Evolutionary conservation across 148 eudicot species (phyloP).

Genomic region (Heliosperma pusillum): DNA sequence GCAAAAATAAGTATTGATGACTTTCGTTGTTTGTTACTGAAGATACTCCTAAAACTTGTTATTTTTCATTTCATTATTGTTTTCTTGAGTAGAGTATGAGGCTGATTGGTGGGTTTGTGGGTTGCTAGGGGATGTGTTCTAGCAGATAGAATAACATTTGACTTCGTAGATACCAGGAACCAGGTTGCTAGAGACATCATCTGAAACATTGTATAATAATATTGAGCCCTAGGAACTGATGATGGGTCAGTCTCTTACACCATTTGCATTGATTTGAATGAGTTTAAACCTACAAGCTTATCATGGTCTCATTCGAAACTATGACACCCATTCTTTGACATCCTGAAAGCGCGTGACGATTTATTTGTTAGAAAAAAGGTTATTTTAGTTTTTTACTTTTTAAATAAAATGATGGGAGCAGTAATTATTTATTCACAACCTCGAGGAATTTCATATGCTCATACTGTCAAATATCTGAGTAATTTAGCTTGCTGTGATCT

Average conservation of each 20-base stretch:
- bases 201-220: background rate
- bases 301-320: no score
- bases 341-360: no score
- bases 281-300: no score
- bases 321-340: no score
- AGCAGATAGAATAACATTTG: background rate
- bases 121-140: background rate
- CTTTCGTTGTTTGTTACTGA: background rate
- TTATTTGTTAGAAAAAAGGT: background rate
- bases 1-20: background rate
- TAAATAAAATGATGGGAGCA: background rate
- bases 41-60: background rate
- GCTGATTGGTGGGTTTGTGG: background rate
- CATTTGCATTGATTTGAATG: background rate
- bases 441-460: background rate
- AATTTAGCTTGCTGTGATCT: background rate
- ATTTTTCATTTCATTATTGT: background rate
- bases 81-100: background rate
- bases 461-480: background rate
- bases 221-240: background rate
- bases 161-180: background rate
- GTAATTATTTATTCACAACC: background rate
- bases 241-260: background rate
- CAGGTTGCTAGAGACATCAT: background rate
- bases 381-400: background rate